phyloP scores from a whole-genome alignment of 2,329 filamentous ascomycete genomes.

The Zalaria obscura region DNA sequence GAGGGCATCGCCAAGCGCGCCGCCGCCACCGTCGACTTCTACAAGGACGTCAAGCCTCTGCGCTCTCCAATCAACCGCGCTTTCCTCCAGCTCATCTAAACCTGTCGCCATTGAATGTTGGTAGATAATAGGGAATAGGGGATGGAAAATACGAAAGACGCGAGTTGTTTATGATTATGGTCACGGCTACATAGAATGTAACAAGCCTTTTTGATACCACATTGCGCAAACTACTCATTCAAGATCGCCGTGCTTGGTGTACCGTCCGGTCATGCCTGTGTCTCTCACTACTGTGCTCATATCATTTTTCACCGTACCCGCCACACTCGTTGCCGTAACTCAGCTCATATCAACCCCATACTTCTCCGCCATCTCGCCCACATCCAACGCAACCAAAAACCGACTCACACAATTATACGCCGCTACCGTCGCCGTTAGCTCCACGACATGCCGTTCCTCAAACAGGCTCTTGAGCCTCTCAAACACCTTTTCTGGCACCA shows the following conservation, averaged over 20 bases:
- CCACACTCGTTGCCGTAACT: no score
- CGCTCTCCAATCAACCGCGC: slow-evolving; percentile 94
- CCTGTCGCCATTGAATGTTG: not conserved
- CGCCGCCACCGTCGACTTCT: slow-evolving; percentile 85
- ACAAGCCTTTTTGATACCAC: no score
- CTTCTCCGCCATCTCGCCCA: slow-evolving; percentile 20
- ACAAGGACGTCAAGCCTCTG: slow-evolving; percentile 78
- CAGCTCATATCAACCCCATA: slow-evolving; percentile 14
- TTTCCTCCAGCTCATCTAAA: slow-evolving; percentile 91
- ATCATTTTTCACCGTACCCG: no score
- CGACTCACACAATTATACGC: slow-evolving; percentile 23
- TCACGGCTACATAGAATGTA: no score
- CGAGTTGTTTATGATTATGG: no score
- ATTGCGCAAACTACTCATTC: no score
- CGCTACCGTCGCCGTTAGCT: slow-evolving; percentile 19
- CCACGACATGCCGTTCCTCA: slow-evolving; percentile 16
- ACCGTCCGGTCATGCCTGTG: no score
- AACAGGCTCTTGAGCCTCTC: slow-evolving; percentile 15
- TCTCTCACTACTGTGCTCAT: no score
- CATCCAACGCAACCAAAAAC: slow-evolving; percentile 21
- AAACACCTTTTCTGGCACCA: slow-evolving; percentile 15
- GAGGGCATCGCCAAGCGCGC: slow-evolving; percentile 95
- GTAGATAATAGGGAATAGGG: no score
- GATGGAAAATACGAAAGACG: no score
- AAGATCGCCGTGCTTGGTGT: no score